phyloP scores from a whole-genome alignment of 495 filamentous ascomycete genomes.

The Hapsidospora chrysogenum region DNA sequence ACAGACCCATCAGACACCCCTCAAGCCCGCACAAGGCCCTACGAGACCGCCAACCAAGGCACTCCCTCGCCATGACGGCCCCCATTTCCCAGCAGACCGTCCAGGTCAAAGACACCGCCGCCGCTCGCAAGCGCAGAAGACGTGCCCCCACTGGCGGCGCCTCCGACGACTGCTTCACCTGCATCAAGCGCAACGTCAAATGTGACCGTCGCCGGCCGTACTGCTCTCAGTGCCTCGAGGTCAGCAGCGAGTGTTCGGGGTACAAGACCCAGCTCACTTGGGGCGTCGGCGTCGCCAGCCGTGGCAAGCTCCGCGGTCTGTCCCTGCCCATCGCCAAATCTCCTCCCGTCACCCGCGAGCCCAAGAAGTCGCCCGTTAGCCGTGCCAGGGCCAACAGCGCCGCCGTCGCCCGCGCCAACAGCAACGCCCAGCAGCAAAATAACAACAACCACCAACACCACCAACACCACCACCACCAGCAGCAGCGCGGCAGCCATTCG shows the following conservation, averaged over 20 bases:
- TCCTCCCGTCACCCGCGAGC: conserved; percentile 31
- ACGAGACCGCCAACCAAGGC: neutral
- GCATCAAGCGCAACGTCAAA: conserved; percentile 60
- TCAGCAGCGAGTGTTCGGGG: conserved; percentile 84
- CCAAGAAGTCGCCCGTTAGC: conserved; percentile 24
- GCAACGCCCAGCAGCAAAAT: conserved; percentile 17
- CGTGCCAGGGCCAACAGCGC: conserved; percentile 20
- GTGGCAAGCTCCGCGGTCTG: conserved; percentile 83
- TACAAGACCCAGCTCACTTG: conserved; percentile 97
- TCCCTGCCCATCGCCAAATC: conserved; percentile 70
- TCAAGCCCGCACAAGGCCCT: neutral
- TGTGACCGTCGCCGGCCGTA: conserved; percentile 91
- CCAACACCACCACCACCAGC: conserved; percentile 8
- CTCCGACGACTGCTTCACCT: conserved; percentile 91
- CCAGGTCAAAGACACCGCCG: conserved; percentile 13
- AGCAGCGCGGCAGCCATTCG: neutral
- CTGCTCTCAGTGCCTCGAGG: conserved; percentile 84
- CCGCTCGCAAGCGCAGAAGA: conserved; percentile 64
- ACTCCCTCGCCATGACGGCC: conserved; percentile 21
- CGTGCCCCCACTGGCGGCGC: conserved; percentile 80
- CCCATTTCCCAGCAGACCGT: conserved; percentile 20
- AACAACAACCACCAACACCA: conserved; percentile 17
- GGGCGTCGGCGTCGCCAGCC: conserved; percentile 92
- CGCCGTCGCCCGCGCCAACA: conserved; percentile 9
- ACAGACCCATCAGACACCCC: neutral